Evolutionary conservation across 345 rosid species (phyloP), one percentile per base, ranked within the genome.

Genomic region (Eucalyptus curtisii): DNA sequence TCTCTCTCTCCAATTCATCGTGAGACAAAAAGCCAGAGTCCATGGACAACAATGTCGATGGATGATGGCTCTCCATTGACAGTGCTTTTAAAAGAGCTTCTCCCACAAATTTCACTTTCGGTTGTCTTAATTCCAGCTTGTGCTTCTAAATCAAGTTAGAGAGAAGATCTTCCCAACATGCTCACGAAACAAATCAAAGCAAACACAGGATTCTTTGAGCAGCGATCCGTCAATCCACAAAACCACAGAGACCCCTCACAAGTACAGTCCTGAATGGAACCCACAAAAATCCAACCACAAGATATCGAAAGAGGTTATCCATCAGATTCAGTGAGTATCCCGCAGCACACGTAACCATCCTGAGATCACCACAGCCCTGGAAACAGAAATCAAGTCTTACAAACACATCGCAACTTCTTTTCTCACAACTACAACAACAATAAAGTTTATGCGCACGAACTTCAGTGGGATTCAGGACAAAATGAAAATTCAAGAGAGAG

Each of bases 1-100:
- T 68, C 82, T 90, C 95, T 55, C 93, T 89, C 89, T 93, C 94
- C 89, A 92, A 87, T 49, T 93, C 95, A 61, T 93, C 95, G 30
- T 91, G 95, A 52, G 92, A 87, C 37, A 90, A 61, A 81, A 91
- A 90, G 85, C 94, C 88, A 1, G 94, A 92, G 90, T 93, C 95
- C 95, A 93, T 93, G 5, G 94, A 93, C 87, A 93, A 85, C 85
- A 93, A 91, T 12, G 95, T 93, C 20, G 94, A 93, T 40, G 94
- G 95, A 85, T 91, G 92, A 86, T 93, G 93, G 86, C 91, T 92
- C 88, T 93, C 95, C 92, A 93, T 93, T 10, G 93, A 92, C 53
- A 92, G 90, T 44, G 86, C 68, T 25, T 59, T 86, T 19, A 89
- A 57, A 30, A 86, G 88, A 68, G 89, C 89, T 44, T 68, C 88